Percentiles rank a stretch among this genome's conserved stretches.
Conservation (phyloP, 2,329 filamentous ascomycete genomes). For the Sphaerulina vaccinii region DNA sequence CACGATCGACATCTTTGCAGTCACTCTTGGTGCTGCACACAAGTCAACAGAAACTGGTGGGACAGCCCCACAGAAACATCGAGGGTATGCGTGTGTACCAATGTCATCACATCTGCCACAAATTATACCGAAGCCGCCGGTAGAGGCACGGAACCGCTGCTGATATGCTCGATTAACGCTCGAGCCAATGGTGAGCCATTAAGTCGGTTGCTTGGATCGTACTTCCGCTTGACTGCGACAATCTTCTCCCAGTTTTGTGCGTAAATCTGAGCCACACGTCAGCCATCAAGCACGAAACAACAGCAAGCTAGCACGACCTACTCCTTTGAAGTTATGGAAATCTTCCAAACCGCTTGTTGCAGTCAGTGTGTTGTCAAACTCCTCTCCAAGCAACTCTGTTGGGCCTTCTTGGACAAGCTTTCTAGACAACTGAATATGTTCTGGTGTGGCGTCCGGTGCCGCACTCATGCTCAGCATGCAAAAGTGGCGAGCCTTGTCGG, state of each 20-base stretch:
- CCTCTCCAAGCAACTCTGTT: background rate
- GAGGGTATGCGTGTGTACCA: no score
- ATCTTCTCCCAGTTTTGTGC: background rate
- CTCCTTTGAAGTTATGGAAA: background rate
- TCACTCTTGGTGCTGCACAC: no score
- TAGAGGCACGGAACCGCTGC: background rate
- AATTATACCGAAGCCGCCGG: background rate
- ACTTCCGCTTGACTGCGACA: background rate
- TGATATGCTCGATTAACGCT: background rate
- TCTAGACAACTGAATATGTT: background rate
- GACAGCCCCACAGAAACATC: no score
- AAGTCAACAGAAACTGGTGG: no score
- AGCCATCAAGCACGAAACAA: background rate
- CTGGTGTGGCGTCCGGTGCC: background rate
- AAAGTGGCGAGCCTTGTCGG: background rate
- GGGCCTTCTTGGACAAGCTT: background rate
- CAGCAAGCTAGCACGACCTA: background rate
- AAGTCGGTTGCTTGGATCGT: background rate
- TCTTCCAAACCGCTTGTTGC: conserved; percentile 1
- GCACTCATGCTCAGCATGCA: conserved; percentile 8
- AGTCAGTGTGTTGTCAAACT: background rate
- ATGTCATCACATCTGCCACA: no score
- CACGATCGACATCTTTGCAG: no score
- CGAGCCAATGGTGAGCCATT: background rate
- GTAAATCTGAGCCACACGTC: background rate